phyloP scores from a whole-genome alignment of 768 basidiomycete genomes.

The Termitomyces sp. region DNA sequence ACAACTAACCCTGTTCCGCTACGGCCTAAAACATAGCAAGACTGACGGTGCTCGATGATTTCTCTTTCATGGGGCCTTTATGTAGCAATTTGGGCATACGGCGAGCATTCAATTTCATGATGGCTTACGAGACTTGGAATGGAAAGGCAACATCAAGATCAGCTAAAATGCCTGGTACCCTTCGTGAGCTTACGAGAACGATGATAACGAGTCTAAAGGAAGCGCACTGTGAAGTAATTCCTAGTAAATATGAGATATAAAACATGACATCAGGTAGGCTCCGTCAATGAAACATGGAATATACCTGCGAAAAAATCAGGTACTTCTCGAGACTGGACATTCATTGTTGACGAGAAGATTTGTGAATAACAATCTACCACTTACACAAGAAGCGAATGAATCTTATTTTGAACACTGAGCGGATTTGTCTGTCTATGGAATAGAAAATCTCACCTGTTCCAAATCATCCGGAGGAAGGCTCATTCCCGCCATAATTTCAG shows the following conservation, averaged over 20 bases:
- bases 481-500: constrained; percentile 20
- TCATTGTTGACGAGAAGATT: background rate
- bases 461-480: constrained; percentile 41
- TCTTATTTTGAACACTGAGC: constrained; percentile 25
- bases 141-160: constrained; percentile 46
- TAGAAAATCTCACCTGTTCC: constrained; percentile 36
- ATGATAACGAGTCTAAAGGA: background rate
- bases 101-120: background rate
- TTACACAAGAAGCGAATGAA: constrained; percentile 60
- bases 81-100: background rate
- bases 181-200: background rate
- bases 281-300: background rate
- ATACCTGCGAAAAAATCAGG: constrained; percentile 37
- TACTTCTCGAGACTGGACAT: constrained; percentile 43
- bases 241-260: constrained; percentile 7
- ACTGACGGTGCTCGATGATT: constrained; percentile 52
- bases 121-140: constrained; percentile 41
- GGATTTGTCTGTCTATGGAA: background rate
- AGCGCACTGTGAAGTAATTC: constrained; percentile 32
- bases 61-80: constrained; percentile 36
- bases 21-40: constrained; percentile 66
- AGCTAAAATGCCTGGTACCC: constrained; percentile 43
- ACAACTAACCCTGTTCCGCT: constrained; percentile 65
- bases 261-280: background rate
- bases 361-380: constrained; percentile 12